Evolutionary conservation across 1,284 basidiomycete genomes (phyloP).

Genomic region (Moesziomyces globuligerus): DNA sequence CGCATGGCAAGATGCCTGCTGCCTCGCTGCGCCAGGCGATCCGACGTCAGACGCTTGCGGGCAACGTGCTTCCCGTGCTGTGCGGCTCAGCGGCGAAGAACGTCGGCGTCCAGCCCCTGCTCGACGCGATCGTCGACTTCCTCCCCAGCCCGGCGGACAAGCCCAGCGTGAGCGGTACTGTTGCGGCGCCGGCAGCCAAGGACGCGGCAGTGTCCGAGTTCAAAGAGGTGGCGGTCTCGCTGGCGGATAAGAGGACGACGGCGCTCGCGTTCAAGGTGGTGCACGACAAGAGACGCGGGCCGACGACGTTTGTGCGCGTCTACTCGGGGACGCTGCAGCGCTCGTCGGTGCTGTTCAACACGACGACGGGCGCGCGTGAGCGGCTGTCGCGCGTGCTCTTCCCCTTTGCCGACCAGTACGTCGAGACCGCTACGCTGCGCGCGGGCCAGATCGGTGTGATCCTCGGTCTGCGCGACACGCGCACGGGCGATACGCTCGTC

Average conservation of each 20-base stretch:
- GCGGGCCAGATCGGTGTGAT: conserved; percentile 87
- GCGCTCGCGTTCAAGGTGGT: conserved; percentile 85
- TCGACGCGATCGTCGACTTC: conserved; percentile 82
- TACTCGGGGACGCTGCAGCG: conserved; percentile 78
- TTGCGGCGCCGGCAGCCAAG: background rate
- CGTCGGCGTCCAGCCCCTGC: conserved; percentile 80
- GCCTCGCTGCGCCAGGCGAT: conserved; percentile 70
- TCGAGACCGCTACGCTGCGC: conserved; percentile 82
- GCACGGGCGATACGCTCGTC: conserved; percentile 84
- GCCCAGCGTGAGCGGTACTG: conserved; percentile 22
- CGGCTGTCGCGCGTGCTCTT: conserved; percentile 80
- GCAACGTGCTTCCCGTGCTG: conserved; percentile 79
- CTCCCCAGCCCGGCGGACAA: conserved; percentile 76
- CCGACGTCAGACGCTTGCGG: conserved; percentile 75
- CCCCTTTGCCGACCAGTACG: conserved; percentile 80
- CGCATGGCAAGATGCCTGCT: conserved; percentile 72
- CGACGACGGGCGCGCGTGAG: conserved; percentile 77
- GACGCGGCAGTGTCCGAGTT: conserved; percentile 40
- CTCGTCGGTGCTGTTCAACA: conserved; percentile 78
- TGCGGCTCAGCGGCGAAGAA: conserved; percentile 84
- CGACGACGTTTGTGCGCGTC: conserved; percentile 89
- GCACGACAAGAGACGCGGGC: conserved; percentile 84
- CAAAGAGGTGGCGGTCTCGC: conserved; percentile 50
- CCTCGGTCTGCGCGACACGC: conserved; percentile 81
- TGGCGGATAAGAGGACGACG: conserved; percentile 25